Conservation (phyloP, 306 rosid genomes). For the Medicago arabica region DNA sequence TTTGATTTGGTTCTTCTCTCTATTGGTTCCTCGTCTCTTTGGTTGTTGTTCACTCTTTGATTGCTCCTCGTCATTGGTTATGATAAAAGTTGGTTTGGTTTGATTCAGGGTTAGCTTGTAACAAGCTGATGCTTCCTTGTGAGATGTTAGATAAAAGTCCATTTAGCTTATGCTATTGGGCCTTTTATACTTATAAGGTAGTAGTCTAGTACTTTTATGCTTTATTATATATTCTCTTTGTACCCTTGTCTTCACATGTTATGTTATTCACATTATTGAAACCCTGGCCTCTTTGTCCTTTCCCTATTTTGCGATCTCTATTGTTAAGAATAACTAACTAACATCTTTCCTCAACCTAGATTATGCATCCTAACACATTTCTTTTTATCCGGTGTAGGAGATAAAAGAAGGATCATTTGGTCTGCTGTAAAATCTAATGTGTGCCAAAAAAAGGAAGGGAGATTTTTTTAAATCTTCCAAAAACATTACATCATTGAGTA, state of each 20-base stretch:
- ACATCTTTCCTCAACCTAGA: background rate
- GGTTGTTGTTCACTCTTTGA: too few relatives aligned
- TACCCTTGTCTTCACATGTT: too few relatives aligned
- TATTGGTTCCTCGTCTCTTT: too few relatives aligned
- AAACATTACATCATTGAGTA: background rate
- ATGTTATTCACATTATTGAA: background rate
- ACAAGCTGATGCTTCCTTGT: too few relatives aligned
- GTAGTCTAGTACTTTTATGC: too few relatives aligned
- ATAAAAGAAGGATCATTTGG: constrained; percentile 6
- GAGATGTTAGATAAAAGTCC: background rate
- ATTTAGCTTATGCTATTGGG: background rate
- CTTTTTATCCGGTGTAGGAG: constrained; percentile 1
- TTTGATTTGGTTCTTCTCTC: background rate
- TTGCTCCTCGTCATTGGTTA: background rate
- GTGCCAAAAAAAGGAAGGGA: background rate
- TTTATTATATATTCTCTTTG: too few relatives aligned
- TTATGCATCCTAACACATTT: constrained; percentile 3
- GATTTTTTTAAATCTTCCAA: background rate
- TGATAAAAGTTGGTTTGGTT: background rate
- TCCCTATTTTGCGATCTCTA: background rate
- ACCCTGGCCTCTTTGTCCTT: background rate
- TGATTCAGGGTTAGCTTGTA: too few relatives aligned
- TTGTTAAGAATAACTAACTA: background rate
- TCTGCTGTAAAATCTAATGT: background rate
- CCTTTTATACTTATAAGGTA: too few relatives aligned